Evolutionary conservation across 192 early-diverging fungal genomes (phyloP).

Genomic region (Entophlyctis helioformis): DNA sequence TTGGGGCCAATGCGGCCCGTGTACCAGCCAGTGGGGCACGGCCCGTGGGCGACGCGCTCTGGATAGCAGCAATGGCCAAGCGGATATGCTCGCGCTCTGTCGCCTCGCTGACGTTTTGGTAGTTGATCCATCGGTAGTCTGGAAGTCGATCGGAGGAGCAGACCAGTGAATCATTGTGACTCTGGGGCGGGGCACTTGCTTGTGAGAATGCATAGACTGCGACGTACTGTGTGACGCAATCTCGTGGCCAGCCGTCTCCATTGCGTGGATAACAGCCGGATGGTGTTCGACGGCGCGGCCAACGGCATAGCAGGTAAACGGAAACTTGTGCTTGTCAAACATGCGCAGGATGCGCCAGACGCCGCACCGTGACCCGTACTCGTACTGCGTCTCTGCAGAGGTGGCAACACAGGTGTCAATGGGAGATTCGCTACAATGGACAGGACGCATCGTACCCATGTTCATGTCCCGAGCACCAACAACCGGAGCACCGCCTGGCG

Average conservation of each 20-base stretch:
- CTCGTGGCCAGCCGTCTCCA: slow-evolving; percentile 29
- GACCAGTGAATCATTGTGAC: too few relatives aligned
- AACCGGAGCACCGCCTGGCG: too few relatives aligned
- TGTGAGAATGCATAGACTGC: too few relatives aligned
- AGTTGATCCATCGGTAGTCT: too few relatives aligned
- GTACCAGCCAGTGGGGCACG: slow-evolving; percentile 37
- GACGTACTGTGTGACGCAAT: too few relatives aligned
- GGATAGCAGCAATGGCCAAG: slow-evolving; percentile 18
- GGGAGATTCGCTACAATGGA: neutral
- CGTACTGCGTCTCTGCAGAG: slow-evolving; percentile 30
- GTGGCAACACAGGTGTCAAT: too few relatives aligned
- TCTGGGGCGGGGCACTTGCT: too few relatives aligned
- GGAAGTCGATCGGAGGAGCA: too few relatives aligned
- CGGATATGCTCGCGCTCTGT: slow-evolving; percentile 21
- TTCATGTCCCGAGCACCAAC: slow-evolving; percentile 27
- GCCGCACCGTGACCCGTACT: slow-evolving; percentile 38
- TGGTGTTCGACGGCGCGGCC: slow-evolving; percentile 32
- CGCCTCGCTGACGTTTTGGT: slow-evolving; percentile 7
- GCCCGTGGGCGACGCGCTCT: slow-evolving; percentile 18
- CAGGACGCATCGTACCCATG: too few relatives aligned
- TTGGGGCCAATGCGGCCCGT: slow-evolving; percentile 30
- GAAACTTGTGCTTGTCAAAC: slow-evolving; percentile 16
- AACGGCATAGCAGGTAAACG: slow-evolving; percentile 41
- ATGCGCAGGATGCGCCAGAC: slow-evolving; percentile 30
- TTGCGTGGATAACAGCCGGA: slow-evolving; percentile 21